Evolutionary conservation across 306 rosid species (phyloP).

Genomic region (Gleditsia sinensis): DNA sequence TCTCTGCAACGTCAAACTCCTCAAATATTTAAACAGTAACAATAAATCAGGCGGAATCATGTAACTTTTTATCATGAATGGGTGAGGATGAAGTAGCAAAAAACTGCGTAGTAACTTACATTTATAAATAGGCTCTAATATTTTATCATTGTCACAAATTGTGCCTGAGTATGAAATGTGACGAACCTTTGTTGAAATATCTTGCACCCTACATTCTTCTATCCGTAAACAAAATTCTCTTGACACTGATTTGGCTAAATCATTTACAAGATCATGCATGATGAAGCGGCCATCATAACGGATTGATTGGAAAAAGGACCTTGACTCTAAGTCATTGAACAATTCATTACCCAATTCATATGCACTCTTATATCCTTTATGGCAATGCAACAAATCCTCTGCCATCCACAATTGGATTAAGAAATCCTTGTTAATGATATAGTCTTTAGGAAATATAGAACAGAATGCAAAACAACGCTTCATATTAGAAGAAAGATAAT

Average conservation of each 20-base stretch:
- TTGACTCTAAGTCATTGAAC: background rate
- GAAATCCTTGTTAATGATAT: background rate
- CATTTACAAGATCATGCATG: background rate
- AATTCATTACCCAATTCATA: background rate
- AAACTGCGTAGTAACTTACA: background rate
- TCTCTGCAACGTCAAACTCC: background rate
- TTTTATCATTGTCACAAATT: rapidly evolving
- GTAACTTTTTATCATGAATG: too few relatives aligned
- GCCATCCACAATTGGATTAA: background rate
- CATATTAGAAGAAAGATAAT: background rate
- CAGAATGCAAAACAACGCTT: background rate
- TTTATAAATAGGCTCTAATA: background rate
- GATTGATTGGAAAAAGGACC: too few relatives aligned
- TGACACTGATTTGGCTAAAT: background rate
- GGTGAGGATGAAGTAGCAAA: background rate
- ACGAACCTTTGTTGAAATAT: background rate
- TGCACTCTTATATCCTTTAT: background rate
- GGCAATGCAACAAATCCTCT: background rate
- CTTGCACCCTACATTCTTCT: background rate
- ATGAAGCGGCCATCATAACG: background rate
- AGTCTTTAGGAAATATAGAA: background rate
- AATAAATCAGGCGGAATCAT: background rate
- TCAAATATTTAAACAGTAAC: background rate
- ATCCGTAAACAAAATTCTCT: background rate
- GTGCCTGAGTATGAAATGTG: background rate